These are phyloP conservation scores for Yamadazyma nakazawae DNA, from an alignment of 805 yeast species.

Conservation along the genomic window DNA sequence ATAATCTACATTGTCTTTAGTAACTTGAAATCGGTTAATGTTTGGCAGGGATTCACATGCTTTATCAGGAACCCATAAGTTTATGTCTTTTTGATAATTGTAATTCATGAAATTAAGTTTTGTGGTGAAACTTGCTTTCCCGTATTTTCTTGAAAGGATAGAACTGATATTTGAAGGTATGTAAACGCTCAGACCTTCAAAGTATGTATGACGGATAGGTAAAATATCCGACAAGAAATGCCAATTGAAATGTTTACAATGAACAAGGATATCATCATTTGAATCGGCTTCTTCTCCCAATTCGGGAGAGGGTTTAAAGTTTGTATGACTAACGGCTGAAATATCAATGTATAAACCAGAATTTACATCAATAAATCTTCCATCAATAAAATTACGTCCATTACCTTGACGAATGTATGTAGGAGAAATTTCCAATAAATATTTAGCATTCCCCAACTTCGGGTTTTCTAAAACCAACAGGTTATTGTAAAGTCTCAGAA, in stretches of 20 bases:
- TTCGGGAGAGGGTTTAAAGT: constrained; percentile 19
- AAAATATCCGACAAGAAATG: constrained; percentile 32
- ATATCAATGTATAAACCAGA: constrained; percentile 46
- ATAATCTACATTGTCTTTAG: constrained; percentile 18
- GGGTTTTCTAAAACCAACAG: constrained; percentile 27
- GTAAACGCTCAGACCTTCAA: constrained; percentile 35
- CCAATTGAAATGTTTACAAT: constrained; percentile 42
- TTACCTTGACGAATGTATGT: constrained; percentile 35
- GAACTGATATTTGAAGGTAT: constrained; percentile 32
- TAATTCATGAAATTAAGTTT: constrained; percentile 25
- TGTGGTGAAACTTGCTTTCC: constrained; percentile 27
- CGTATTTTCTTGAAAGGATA: constrained; percentile 31
- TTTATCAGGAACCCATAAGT: constrained; percentile 46
- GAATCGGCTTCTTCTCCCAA: constrained; percentile 10
- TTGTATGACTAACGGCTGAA: constrained; percentile 33
- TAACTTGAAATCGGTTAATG: constrained; percentile 15
- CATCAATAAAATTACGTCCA: constrained; percentile 40
- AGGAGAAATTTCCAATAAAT: constrained; percentile 24
- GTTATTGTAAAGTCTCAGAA: constrained; percentile 24
- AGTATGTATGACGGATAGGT: constrained; percentile 34
- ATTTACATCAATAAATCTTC: constrained; percentile 34
- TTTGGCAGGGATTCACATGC: constrained; percentile 34
- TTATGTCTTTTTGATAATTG: constrained; percentile 41
- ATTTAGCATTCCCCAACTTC: constrained; percentile 28
- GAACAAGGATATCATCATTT: constrained; percentile 22